These are phyloP conservation scores for Pythium vanterpoolii DNA, from an alignment of 352 stramenopile species.

Conservation along the genomic window DNA sequence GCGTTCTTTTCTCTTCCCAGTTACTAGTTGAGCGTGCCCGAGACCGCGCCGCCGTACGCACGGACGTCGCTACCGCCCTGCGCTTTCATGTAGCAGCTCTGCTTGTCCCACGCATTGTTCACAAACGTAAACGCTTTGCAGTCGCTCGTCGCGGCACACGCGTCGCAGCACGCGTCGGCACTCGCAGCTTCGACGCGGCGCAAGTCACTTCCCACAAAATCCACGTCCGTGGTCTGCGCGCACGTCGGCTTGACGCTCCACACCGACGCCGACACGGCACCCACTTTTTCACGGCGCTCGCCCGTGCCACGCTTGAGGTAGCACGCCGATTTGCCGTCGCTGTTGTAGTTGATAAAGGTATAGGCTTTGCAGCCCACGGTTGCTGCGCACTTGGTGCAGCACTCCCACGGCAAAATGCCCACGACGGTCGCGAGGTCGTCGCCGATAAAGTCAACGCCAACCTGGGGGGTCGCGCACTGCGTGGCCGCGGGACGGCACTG, in stretches of 20 bases:
- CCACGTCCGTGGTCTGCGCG: constrained; percentile 30
- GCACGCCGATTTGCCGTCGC: constrained; percentile 40
- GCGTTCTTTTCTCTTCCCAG: too few relatives aligned
- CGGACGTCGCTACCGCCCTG: neutral
- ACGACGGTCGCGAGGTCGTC: constrained; percentile 44
- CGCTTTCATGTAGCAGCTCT: constrained; percentile 33
- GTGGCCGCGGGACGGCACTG: constrained; percentile 37
- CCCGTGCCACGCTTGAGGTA: constrained; percentile 43
- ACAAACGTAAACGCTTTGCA: constrained; percentile 59
- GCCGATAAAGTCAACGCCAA: constrained; percentile 46
- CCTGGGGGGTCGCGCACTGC: constrained; percentile 33
- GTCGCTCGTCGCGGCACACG: constrained; percentile 33
- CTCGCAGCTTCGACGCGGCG: constrained; percentile 29
- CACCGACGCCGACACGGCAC: constrained; percentile 1
- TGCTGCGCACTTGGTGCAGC: constrained; percentile 37
- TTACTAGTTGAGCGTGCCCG: constrained; percentile 26
- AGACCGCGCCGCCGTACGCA: constrained; percentile 21
- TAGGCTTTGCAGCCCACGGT: constrained; percentile 44
- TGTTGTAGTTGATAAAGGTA: constrained; percentile 58
- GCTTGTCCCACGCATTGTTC: constrained; percentile 3
- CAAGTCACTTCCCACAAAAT: constrained; percentile 52
- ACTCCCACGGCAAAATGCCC: constrained; percentile 32
- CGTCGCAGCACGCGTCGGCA: constrained; percentile 31
- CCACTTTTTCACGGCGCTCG: neutral
- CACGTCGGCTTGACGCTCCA: constrained; percentile 5